Base-by-base conservation (phyloP, 1,139 yeast species). In the Pichia sp. region DNA sequence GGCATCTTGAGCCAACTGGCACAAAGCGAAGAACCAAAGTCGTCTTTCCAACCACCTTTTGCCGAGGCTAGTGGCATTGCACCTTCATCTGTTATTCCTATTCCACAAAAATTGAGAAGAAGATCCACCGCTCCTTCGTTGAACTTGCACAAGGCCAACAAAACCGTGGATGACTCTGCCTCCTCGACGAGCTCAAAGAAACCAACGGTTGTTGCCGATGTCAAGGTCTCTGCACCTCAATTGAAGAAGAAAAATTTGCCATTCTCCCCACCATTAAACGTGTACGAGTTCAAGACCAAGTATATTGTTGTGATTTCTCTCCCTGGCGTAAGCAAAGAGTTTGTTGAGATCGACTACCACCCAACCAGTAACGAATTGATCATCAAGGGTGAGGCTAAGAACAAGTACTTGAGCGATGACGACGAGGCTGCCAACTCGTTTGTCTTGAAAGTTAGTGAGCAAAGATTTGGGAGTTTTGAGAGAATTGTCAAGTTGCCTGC, bases 191-290 rank as follows among this genome's bases (percentile, higher is more conserved):
- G 34, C 3, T 6, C 31, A n/a, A 21, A 18, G 12, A 43, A 46
- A 30, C 48, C 50, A 4, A 28, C 41, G 9, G 42, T 47, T 37
- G 51, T 47, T 34, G 41, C 49, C 8, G 56, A 53, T 41, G 52
- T 74, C 34, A 73, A 75, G 60, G 71, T 76, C 12, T 75, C 80
- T 8, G 72, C 73, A 47, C 78, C 79, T 7, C 77, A 75, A 55
- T 58, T 66, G 40, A 61, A 56, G 26, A 48, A 46, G 45, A 66
- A 69, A n/a, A 66, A 68, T 19, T 54, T 72, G 44, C 80, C 80
- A 57, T 77, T 76, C 52, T 72, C 82, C 6, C 84, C 85, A n/a
- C 75, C 78, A 49, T 67, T 79, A 8, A 82, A 80, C 58, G 74
- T 80, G 18, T 79, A 78, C 58, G 82, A 79, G 52, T 67, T 71